phyloP scores from a whole-genome alignment of 2,329 filamentous ascomycete species.

The Pestalotiopsis sp. region DNA sequence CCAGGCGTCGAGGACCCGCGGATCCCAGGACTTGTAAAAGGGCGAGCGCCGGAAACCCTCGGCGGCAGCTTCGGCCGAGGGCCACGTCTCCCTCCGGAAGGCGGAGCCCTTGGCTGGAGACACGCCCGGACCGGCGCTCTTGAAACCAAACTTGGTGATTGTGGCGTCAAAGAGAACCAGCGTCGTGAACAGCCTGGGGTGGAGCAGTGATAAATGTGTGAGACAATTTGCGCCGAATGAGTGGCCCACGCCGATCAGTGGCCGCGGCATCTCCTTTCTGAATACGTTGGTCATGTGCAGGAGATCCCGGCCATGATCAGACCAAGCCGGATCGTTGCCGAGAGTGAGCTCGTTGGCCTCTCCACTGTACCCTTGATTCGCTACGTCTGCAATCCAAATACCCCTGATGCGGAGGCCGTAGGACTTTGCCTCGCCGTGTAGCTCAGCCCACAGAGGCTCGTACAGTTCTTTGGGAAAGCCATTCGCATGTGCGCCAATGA shows the following conservation, averaged over 20 bases:
- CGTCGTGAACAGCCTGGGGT: slow-evolving; percentile 78
- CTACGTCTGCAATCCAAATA: slow-evolving; percentile 91
- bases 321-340: slow-evolving; percentile 88
- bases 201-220: slow-evolving; percentile 70
- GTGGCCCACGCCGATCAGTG: slow-evolving; percentile 83
- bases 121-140: slow-evolving; percentile 36
- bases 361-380: slow-evolving; percentile 80
- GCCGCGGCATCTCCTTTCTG: slow-evolving; percentile 76
- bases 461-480: slow-evolving; percentile 96
- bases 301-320: slow-evolving; percentile 83
- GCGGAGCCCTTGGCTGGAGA: slow-evolving; percentile 64
- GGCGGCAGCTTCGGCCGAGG: slow-evolving; percentile 70
- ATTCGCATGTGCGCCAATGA: slow-evolving; percentile 88
- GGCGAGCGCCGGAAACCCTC: slow-evolving; percentile 67
- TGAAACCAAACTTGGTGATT: slow-evolving; percentile 56
- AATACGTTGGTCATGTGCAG: slow-evolving; percentile 85
- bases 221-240: slow-evolving; percentile 83
- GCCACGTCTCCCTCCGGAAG: slow-evolving; percentile 79
- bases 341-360: slow-evolving; percentile 74
- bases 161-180: slow-evolving; percentile 86
- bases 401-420: slow-evolving; percentile 71
- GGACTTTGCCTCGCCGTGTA: slow-evolving; percentile 60
- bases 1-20: slow-evolving; percentile 76
- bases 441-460: slow-evolving; percentile 87
- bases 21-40: slow-evolving; percentile 85